Conservation (phyloP, 768 basidiomycete genomes). For the Austroboletus festivus region DNA sequence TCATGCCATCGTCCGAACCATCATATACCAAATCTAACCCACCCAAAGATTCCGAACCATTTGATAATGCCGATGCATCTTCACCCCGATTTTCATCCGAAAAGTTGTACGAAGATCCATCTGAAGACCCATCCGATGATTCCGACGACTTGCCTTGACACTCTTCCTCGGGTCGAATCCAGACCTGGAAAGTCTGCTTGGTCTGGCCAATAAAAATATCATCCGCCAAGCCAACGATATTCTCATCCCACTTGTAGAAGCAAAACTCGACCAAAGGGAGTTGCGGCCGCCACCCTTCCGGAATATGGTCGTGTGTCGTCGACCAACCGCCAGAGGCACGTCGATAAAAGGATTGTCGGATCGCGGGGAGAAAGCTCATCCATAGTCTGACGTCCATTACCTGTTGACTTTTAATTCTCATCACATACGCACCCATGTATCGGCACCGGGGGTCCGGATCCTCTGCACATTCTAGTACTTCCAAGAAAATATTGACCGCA, state of each 20-base stretch:
- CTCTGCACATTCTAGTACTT: background rate
- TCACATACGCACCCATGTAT: slow-evolving; percentile 28
- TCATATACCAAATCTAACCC: no score
- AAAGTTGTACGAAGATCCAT: no score
- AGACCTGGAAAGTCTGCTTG: no score
- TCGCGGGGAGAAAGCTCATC: slow-evolving; percentile 6
- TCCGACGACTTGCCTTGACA: no score
- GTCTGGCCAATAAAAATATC: background rate
- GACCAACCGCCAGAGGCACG: slow-evolving; percentile 4
- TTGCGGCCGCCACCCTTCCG: background rate
- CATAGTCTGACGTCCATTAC: slow-evolving; percentile 1
- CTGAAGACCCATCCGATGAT: background rate
- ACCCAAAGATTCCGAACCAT: no score
- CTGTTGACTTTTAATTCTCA: no score
- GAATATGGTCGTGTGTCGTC: background rate
- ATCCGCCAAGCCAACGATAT: slow-evolving; percentile 16
- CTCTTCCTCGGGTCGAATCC: no score
- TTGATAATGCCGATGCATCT: no score
- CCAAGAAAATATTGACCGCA: slow-evolving; percentile 27
- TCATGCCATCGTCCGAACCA: no score
- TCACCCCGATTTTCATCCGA: no score
- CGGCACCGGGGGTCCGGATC: slow-evolving; percentile 1
- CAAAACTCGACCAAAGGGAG: slow-evolving; percentile 11
- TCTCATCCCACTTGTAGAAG: slow-evolving; percentile 21
- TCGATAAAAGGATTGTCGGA: slow-evolving; percentile 2